Conservation (phyloP, 2,329 filamentous ascomycete genomes). For the Daldinia sp. region DNA sequence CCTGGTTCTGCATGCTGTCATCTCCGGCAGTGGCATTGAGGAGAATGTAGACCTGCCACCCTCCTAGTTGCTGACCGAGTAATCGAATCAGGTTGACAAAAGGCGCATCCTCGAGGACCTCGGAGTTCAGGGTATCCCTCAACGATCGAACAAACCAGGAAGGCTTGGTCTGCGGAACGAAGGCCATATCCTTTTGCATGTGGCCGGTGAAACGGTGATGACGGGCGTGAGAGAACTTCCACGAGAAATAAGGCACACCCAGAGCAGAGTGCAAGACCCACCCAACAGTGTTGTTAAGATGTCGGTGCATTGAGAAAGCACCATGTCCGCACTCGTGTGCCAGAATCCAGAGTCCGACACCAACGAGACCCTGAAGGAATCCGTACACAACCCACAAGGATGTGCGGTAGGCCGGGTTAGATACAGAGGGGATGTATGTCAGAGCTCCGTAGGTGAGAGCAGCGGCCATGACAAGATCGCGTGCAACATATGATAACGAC, state of each 20-base stretch:
- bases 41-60: slow-evolving; percentile 71
- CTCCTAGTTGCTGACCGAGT: slow-evolving; percentile 68
- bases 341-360: slow-evolving; percentile 75
- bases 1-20: slow-evolving; percentile 57
- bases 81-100: slow-evolving; percentile 62
- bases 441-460: slow-evolving; percentile 60
- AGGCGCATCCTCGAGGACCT: slow-evolving; percentile 71
- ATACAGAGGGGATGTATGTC: slow-evolving; percentile 61
- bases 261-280: slow-evolving; percentile 72
- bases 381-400: slow-evolving; percentile 66
- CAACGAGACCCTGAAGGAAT: slow-evolving; percentile 70
- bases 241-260: slow-evolving; percentile 75
- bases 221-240: slow-evolving; percentile 74
- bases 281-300: slow-evolving; percentile 68
- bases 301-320: slow-evolving; percentile 66
- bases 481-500: slow-evolving; percentile 64
- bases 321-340: slow-evolving; percentile 77
- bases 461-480: slow-evolving; percentile 61
- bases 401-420: slow-evolving; percentile 53
- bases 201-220: slow-evolving; percentile 75
- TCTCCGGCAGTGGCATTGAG: slow-evolving; percentile 63
- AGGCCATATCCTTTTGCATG: slow-evolving; percentile 73
- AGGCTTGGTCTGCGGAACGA: slow-evolving; percentile 61
- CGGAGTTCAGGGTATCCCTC: slow-evolving; percentile 50
- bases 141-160: slow-evolving; percentile 44